A percentile compares a stretch with the other conserved stretches of the same genome.
phyloP scores from a whole-genome alignment of 2,329 filamentous ascomycete species.

The Huntiella decipiens region DNA sequence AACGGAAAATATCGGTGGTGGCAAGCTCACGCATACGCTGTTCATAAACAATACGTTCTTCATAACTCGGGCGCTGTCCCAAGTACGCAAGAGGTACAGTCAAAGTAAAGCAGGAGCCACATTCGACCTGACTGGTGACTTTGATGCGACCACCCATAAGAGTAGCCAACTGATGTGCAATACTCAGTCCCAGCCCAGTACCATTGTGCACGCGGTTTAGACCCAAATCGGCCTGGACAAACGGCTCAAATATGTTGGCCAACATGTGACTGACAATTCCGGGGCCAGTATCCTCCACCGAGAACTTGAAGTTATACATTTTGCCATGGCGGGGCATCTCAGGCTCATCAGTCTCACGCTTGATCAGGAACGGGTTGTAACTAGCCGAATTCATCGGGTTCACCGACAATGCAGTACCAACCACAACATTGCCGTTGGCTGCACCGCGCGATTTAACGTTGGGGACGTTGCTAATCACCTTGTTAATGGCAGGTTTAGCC shows the following conservation, averaged over 20 bases:
- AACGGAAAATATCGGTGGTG: no score
- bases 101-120: constrained; percentile 68
- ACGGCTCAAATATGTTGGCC: constrained; percentile 76
- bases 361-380: no score
- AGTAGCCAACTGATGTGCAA: constrained; percentile 68
- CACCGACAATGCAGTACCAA: constrained; percentile 35
- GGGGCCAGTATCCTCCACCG: constrained; percentile 73
- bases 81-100: constrained; percentile 63
- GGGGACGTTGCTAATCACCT: no score
- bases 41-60: constrained; percentile 26
- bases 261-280: constrained; percentile 66
- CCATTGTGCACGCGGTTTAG: constrained; percentile 81
- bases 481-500: no score
- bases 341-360: constrained; percentile 35
- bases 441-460: no score
- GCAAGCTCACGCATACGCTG: constrained; percentile 28
- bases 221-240: constrained; percentile 80
- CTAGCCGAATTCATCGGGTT: constrained; percentile 19
- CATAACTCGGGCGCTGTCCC: constrained; percentile 32
- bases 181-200: constrained; percentile 72
- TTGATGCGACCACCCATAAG: constrained; percentile 66
- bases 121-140: constrained; percentile 50
- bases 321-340: constrained; percentile 43
- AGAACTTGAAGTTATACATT: constrained; percentile 64
- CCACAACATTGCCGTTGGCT: no score